A percentile compares a stretch with the other conserved stretches of the same genome.
These are phyloP conservation scores for Aspergillaceae sp. DNA, from an alignment of 2,329 filamentous ascomycete genomes.

Conservation along the genomic window DNA sequence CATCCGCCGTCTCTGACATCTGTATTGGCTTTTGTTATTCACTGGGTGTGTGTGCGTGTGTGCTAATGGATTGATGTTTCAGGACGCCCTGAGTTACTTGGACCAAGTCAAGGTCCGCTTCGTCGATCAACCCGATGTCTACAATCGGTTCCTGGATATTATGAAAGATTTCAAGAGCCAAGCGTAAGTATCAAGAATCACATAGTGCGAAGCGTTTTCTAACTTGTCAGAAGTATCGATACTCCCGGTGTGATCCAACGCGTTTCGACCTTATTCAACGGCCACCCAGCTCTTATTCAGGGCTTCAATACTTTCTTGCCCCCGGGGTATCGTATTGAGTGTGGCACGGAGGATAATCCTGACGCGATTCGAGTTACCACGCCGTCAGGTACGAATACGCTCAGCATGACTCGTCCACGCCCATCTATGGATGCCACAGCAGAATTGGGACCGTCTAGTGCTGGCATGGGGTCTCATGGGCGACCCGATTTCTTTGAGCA, in stretches of 20 bases:
- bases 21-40: constrained; percentile 2
- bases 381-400: constrained; percentile 91
- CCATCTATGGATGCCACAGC: constrained; percentile 27
- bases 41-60: no score
- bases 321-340: constrained; percentile 93
- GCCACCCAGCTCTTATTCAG: constrained; percentile 89
- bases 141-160: constrained; percentile 93
- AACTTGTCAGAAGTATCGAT: constrained; percentile 57
- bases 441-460: constrained; percentile 23
- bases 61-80: constrained; percentile 34
- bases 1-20: constrained; percentile 2
- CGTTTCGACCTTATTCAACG: constrained; percentile 90
- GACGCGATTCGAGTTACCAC: constrained; percentile 96
- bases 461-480: constrained; percentile 20
- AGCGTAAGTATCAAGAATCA: constrained; percentile 52
- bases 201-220: constrained; percentile 1
- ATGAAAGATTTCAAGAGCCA: constrained; percentile 99
- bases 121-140: constrained; percentile 91
- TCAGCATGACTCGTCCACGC: constrained; percentile 56
- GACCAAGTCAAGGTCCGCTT: constrained; percentile 99
- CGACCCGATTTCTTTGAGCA: constrained; percentile 36
- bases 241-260: constrained; percentile 95
- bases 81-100: constrained; percentile 85
- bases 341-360: constrained; percentile 83
- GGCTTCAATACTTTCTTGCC: constrained; percentile 98